Conservation (phyloP, 441 rosid genomes). For the Erodium chrysanthum region DNA sequence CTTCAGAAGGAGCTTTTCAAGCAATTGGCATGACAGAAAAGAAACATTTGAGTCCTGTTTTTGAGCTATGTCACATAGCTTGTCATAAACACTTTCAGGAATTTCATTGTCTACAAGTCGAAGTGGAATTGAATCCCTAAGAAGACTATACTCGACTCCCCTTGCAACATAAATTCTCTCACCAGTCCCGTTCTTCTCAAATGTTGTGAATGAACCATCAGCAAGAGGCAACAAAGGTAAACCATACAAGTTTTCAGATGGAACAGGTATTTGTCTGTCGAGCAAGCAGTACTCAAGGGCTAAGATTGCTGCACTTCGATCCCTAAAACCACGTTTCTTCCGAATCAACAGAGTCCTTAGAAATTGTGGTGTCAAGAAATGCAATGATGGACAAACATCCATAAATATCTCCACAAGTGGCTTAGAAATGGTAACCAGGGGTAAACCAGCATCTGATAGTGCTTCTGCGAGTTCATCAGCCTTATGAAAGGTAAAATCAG, state of each 20-base stretch:
- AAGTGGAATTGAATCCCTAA: slow-evolving; percentile 73
- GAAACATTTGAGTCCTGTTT: slow-evolving; percentile 62
- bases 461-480: slow-evolving; percentile 66
- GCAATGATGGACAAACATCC: slow-evolving; percentile 67
- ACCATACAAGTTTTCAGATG: slow-evolving; percentile 51
- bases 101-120: slow-evolving; percentile 66
- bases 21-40: slow-evolving; percentile 71
- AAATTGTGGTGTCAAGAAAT: slow-evolving; percentile 72
- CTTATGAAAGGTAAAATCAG: slow-evolving; percentile 71
- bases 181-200: slow-evolving; percentile 64
- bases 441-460: slow-evolving; percentile 82
- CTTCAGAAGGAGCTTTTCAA: slow-evolving; percentile 79
- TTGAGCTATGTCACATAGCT: slow-evolving; percentile 68
- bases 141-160: slow-evolving; percentile 67
- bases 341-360: slow-evolving; percentile 67
- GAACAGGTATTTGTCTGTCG: slow-evolving; percentile 52
- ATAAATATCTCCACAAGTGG: slow-evolving; percentile 57
- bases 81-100: slow-evolving; percentile 53
- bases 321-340: slow-evolving; percentile 63
- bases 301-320: slow-evolving; percentile 54
- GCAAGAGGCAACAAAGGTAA: slow-evolving; percentile 84
- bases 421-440: slow-evolving; percentile 56
- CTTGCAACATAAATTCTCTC: slow-evolving; percentile 75
- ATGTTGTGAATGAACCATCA: slow-evolving; percentile 69
- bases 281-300: slow-evolving; percentile 88